Conservation (phyloP, 169 alveolate species). For the Toxoplasma gondii region DNA sequence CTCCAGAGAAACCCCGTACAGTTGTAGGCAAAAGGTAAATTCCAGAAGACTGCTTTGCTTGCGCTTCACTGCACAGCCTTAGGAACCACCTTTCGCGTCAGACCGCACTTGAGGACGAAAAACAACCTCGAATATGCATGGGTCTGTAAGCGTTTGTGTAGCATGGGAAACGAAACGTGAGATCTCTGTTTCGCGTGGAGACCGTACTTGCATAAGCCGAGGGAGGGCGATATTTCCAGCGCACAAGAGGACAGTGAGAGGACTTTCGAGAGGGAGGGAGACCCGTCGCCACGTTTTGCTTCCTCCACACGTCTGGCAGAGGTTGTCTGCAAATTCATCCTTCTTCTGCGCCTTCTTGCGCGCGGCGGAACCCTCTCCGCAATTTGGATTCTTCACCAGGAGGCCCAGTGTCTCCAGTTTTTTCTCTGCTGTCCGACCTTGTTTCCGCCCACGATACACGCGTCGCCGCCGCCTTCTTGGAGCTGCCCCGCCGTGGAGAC, state of each 20-base stretch:
- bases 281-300: background rate
- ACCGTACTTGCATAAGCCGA: slow-evolving; percentile 66
- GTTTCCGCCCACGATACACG: background rate
- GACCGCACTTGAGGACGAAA: too few relatives aligned
- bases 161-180: background rate
- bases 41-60: too few relatives aligned
- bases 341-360: background rate
- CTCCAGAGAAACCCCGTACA: too few relatives aligned
- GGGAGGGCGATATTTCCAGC: slow-evolving; percentile 72
- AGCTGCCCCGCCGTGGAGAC: background rate
- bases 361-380: background rate
- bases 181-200: background rate
- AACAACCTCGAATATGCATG: too few relatives aligned
- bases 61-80: too few relatives aligned
- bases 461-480: background rate
- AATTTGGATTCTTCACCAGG: background rate
- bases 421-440: background rate
- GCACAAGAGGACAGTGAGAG: slow-evolving; percentile 68
- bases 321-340: background rate
- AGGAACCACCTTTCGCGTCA: too few relatives aligned
- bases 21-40: too few relatives aligned
- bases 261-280: slow-evolving; percentile 58
- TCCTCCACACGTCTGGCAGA: background rate
- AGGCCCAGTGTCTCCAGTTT: background rate
- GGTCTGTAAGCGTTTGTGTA: slow-evolving; percentile 43